Evolutionary conservation across 2,329 filamentous ascomycete genomes (phyloP).

Genomic region (Herpotrichia juniperi): DNA sequence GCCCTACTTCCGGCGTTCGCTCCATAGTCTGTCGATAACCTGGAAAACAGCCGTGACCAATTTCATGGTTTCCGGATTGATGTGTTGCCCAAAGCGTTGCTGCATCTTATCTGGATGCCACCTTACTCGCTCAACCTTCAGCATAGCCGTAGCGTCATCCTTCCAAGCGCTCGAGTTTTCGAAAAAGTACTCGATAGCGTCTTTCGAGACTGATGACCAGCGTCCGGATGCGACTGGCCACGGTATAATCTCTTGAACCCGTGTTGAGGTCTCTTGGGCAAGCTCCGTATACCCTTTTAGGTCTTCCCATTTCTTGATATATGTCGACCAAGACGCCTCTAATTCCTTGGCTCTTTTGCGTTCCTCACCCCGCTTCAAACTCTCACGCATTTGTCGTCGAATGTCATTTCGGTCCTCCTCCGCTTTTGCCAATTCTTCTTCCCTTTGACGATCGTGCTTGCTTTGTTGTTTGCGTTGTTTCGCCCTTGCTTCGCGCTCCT

Average conservation of each 20-base stretch:
- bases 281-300: slow-evolving; percentile 40
- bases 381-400: slow-evolving; percentile 70
- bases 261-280: slow-evolving; percentile 17
- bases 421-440: slow-evolving; percentile 48
- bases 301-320: slow-evolving; percentile 67
- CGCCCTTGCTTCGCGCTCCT: slow-evolving; percentile 71
- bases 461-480: slow-evolving; percentile 54
- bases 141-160: slow-evolving; percentile 53
- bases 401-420: slow-evolving; percentile 57
- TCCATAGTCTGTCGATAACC: slow-evolving; percentile 82
- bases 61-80: slow-evolving; percentile 75
- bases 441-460: slow-evolving; percentile 38
- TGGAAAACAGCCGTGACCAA: slow-evolving; percentile 91
- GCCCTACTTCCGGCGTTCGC: slow-evolving; percentile 50
- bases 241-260: slow-evolving; percentile 54
- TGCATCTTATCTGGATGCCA: slow-evolving; percentile 99
- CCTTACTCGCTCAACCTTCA: slow-evolving; percentile 85
- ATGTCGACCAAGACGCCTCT: slow-evolving; percentile 68
- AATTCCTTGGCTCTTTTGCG: slow-evolving; percentile 62
- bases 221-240: slow-evolving; percentile 76
- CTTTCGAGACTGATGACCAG: slow-evolving; percentile 61
- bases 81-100: slow-evolving; percentile 76
- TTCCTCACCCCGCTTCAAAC: slow-evolving; percentile 69
- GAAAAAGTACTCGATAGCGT: slow-evolving; percentile 73
- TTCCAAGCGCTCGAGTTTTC: slow-evolving; percentile 55